These are phyloP conservation scores for Mallotus nudiflorus DNA, from an alignment of 345 rosid genomes.

Conservation along the genomic window DNA sequence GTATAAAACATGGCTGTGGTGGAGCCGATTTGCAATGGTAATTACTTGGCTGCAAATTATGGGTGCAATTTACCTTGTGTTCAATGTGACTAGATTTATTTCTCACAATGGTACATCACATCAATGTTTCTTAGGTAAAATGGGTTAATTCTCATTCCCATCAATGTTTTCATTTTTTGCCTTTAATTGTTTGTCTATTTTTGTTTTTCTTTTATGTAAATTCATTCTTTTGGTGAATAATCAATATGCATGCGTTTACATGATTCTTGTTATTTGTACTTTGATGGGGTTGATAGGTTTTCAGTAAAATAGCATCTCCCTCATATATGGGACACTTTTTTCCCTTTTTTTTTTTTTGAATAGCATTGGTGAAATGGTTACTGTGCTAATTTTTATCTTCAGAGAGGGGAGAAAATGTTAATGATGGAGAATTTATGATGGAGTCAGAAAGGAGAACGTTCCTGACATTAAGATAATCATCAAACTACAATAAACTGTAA, in stretches of 20 bases:
- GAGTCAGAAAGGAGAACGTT: not conserved
- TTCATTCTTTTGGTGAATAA: not conserved
- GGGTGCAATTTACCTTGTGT: slow-evolving; percentile 63
- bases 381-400: not conserved
- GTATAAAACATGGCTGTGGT: slow-evolving; percentile 84
- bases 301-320: not conserved
- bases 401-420: not conserved
- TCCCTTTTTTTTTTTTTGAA: too few species aligned
- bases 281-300: not conserved
- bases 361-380: not conserved
- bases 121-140: slow-evolving; percentile 63
- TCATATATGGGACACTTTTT: too few species aligned
- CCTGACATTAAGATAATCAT: not conserved
- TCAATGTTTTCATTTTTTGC: not conserved
- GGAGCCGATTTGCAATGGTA: slow-evolving; percentile 63
- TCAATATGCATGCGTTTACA: not conserved
- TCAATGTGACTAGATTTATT: slow-evolving; percentile 44
- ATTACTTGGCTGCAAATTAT: slow-evolving; percentile 61
- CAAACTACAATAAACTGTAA: too few species aligned
- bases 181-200: not conserved
- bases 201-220: not conserved
- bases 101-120: slow-evolving; percentile 45
- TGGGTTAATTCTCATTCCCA: slow-evolving; percentile 6
- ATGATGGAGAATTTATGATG: not conserved
- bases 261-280: not conserved